Evolutionary conservation across 1,284 basidiomycete genomes (phyloP), one percentile per base, ranked within the genome.

Genomic region (Ustilago curta): DNA sequence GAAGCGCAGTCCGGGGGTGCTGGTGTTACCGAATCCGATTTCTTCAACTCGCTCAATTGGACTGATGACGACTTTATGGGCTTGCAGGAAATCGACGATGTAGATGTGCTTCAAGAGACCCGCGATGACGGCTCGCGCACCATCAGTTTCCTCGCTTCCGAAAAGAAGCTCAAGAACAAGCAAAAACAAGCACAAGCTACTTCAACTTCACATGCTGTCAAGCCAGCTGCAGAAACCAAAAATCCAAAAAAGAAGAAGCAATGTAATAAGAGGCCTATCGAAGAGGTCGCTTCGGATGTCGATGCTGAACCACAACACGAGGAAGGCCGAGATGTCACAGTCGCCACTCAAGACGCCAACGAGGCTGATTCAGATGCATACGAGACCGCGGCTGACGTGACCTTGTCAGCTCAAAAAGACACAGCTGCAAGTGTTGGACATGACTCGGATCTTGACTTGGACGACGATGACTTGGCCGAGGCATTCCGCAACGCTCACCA

Each of bases 11-110:
- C 73, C 0, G 66, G 64, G 31, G 76, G 72, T 21, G 73, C 72
- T 4, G 72, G 76, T 39, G 60, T 68, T 19, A 76, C 69, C 52
- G 65, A 78, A 31, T 71, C 72, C 57, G 73, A 73, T 59, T 76
- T 67, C 29, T 75, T 75, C 69, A 49, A 72, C 45, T 45, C 63
- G 11, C 60, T 72, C 49, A 57, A 69, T 40, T 69, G 65, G 63
- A 68, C 68, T 19, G 79, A 69, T 53, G 81, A 78, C 37, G 82
- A 80, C 55, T 84, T 81, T 39, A 81, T 84, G 74, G 83, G 83
- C 7, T 50, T 84, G 29, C 77, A 81, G 55, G 77, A 81, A 58
- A 79, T 81, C 25, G 81, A 83, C 29, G 80, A 77, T 48, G 80
- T 79, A 21, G 73, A 80, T 9, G 75, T 84, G 3, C 51, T 70